Percentiles rank a stretch among this genome's conserved stretches.
Conservation (phyloP, 108 stramenopile genomes). For the Cyclotella baltica region DNA sequence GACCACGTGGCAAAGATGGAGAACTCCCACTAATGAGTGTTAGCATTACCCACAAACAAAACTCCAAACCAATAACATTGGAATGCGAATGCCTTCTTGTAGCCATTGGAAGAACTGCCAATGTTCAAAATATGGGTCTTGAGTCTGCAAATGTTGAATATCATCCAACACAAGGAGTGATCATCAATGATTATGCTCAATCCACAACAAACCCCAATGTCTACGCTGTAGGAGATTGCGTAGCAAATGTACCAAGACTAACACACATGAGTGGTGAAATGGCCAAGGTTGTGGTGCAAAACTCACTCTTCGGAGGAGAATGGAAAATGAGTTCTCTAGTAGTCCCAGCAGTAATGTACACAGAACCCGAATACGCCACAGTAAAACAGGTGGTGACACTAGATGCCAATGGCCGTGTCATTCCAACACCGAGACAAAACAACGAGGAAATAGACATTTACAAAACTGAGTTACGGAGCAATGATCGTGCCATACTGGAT, state of each 20-base stretch:
- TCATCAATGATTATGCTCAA: constrained; percentile 85
- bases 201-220: constrained; percentile 86
- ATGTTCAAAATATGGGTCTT: constrained; percentile 91
- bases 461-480: constrained; percentile 79
- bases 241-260: constrained; percentile 80
- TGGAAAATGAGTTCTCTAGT: constrained; percentile 89
- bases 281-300: constrained; percentile 94
- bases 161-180: constrained; percentile 77
- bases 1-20: constrained; percentile 19
- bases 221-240: constrained; percentile 95
- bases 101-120: constrained; percentile 90
- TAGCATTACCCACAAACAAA: constrained; percentile 36
- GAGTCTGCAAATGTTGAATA: constrained; percentile 85
- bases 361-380: constrained; percentile 95
- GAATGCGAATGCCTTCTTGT: constrained; percentile 90
- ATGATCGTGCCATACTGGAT: constrained; percentile 94
- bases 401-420: constrained; percentile 58
- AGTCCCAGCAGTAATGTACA: constrained; percentile 94
- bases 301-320: constrained; percentile 86
- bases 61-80: constrained; percentile 30
- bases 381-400: constrained; percentile 70
- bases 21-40: constrained; percentile 75
- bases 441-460: constrained; percentile 57
- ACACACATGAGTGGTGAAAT: constrained; percentile 94
- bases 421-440: constrained; percentile 21